A percentile compares a stretch with the other conserved stretches of the same genome.
phyloP scores from a whole-genome alignment of 192 early-diverging fungal genomes.

The Linnemannia hyalina region DNA sequence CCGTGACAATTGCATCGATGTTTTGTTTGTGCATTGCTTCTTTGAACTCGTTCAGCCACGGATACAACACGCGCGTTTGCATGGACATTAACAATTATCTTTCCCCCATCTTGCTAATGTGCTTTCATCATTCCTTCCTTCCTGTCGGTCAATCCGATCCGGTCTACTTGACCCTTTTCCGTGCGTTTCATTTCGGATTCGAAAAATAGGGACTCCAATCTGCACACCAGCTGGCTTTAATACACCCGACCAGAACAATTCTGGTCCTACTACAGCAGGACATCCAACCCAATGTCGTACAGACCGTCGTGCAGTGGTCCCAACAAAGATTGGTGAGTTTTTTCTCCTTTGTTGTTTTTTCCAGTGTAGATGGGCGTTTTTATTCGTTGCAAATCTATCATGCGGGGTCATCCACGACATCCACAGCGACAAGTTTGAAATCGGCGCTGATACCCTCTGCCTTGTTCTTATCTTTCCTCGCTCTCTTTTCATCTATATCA shows the following conservation, averaged over 20 bases:
- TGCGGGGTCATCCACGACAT: neutral
- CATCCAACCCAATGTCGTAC: constrained; percentile 20
- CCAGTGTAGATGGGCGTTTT: neutral
- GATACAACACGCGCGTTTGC: neutral
- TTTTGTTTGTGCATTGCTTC: neutral
- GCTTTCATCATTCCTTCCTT: neutral
- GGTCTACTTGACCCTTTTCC: neutral
- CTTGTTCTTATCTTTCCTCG: neutral
- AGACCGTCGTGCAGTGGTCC: constrained; percentile 32
- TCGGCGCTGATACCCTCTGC: neutral
- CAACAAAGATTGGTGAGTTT: constrained; percentile 42
- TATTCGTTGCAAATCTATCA: neutral
- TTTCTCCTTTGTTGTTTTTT: neutral
- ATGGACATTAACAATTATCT: neutral
- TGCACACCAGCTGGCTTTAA: constrained; percentile 28
- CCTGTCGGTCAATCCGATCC: neutral
- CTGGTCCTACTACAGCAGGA: constrained; percentile 30
- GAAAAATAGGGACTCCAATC: constrained; percentile 28
- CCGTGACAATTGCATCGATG: neutral
- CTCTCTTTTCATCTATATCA: neutral
- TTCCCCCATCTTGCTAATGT: neutral
- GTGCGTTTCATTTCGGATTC: neutral
- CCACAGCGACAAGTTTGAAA: neutral
- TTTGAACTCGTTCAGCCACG: neutral
- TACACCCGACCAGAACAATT: constrained; percentile 23